Percentiles rank a stretch among this genome's conserved stretches.
Conservation (phyloP, 257 asterid species). For the Lycium barbarum region DNA sequence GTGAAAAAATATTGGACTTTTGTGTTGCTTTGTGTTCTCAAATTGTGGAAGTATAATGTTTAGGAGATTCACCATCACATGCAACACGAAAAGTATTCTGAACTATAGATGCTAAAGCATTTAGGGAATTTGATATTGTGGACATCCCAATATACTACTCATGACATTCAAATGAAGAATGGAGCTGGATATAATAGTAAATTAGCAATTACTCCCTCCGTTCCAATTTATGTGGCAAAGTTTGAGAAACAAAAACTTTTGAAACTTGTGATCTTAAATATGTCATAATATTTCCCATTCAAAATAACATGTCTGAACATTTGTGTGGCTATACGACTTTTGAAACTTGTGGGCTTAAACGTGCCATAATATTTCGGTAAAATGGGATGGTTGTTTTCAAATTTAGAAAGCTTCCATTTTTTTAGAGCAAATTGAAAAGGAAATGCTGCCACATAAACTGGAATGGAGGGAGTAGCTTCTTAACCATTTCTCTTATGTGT, state of each 20-base stretch:
- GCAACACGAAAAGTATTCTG: not conserved
- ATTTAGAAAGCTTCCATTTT: not conserved
- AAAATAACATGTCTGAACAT: not conserved
- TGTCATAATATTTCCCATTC: slow-evolving; percentile 7
- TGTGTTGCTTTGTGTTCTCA: not conserved
- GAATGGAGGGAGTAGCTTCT: not conserved
- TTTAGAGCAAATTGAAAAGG: not conserved
- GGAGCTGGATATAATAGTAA: not conserved
- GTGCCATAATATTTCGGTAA: not conserved
- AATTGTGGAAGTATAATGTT: not conserved
- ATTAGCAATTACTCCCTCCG: not conserved
- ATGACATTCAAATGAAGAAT: not conserved
- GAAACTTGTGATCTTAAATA: not conserved
- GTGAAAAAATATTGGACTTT: not conserved
- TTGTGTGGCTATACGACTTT: not conserved
- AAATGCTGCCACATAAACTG: not conserved
- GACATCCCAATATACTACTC: not conserved
- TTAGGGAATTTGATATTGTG: not conserved
- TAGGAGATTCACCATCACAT: not conserved
- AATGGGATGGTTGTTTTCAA: not conserved
- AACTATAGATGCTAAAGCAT: not conserved
- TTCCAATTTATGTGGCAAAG: not conserved
- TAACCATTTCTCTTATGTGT: slow-evolving; percentile 1
- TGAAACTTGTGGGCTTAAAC: slow-evolving; percentile 3
- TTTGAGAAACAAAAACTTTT: not conserved